Base-by-base conservation (phyloP, 2,329 filamentous ascomycete species). In the Kalmusia sp. region DNA sequence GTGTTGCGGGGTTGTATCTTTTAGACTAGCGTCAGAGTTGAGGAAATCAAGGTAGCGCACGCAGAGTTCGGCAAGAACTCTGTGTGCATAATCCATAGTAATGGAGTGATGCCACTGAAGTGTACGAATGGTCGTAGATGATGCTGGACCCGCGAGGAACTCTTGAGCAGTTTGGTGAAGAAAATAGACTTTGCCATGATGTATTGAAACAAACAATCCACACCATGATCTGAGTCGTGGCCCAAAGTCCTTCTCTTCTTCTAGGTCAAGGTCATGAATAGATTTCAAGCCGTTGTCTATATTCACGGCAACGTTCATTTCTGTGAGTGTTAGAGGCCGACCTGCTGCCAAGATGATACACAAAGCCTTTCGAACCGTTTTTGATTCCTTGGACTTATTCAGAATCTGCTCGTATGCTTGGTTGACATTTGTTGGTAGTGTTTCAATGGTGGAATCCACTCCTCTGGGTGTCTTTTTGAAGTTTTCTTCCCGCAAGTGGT, bases 291-390 rank as follows among this genome's bases (percentile, higher is more conserved):
- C 34, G 19, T 35, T 30, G 34, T 54, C 39, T 46, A 51, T 51
- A 39, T 56, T 52, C 17, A 55, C 33, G 24, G 52, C 52, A 43
- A 51, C 15, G 49, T 52, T 55, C 49, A 55, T 55, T 33, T 55
- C 52, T n/a, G 49, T 51, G 48, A 55, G 48, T 14, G 52, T 55
- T 40, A 55, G 24, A 38, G 52, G 52, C 48, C 49, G 43, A 22
- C 37, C 35, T 15, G 52, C 52, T 51, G 49, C 48, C 21, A 55
- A 52, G 48, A 55, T 48, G 39, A 55, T 51, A 35, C 7, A 15
- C 21, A 54, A 49, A 19, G 30, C 47, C 34, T 54, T 54, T 31
- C 46, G 39, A 54, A 50, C 51, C 30, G 41, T 48, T 35, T 4
- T 4, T 17, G 41, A 25, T 52, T 54, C 51, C 45, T 49, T 54